Evolutionary conservation across 2,329 filamentous ascomycete genomes (phyloP).

Genomic region (Talaromyces sp.): DNA sequence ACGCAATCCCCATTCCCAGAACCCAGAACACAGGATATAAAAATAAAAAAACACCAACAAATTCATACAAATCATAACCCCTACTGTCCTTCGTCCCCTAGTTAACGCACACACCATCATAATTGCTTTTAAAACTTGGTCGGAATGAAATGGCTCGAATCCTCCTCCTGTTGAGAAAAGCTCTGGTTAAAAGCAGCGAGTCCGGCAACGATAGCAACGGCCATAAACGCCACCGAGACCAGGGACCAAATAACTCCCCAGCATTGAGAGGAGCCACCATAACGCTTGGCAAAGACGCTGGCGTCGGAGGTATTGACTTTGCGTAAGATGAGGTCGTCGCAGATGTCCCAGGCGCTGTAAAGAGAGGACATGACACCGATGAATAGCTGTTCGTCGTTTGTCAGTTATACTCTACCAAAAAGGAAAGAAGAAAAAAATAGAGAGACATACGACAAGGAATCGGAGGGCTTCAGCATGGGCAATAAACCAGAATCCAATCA

Average conservation of each 20-base stretch:
- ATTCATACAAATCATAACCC: neutral
- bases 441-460: conserved; percentile 59
- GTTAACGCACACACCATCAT: neutral
- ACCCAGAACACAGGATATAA: neutral
- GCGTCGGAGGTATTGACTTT: conserved; percentile 79
- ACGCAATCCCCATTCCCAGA: neutral
- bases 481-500: conserved; percentile 77
- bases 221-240: conserved; percentile 68
- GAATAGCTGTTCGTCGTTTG: conserved; percentile 53
- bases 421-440: neutral
- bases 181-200: conserved; percentile 72
- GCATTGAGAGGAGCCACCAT: conserved; percentile 74
- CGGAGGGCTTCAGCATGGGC: conserved; percentile 67
- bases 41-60: neutral
- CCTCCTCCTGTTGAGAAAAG: conserved; percentile 62
- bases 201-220: conserved; percentile 67
- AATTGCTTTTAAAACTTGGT: conserved; percentile 2
- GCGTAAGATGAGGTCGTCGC: conserved; percentile 72
- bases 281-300: conserved; percentile 71
- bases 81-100: neutral
- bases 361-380: conserved; percentile 78
- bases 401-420: neutral
- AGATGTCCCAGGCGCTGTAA: conserved; percentile 82
- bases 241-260: conserved; percentile 78
- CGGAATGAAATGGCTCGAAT: conserved; percentile 63